Conservation (phyloP, 768 basidiomycete species). For the Suillus spraguei region DNA sequence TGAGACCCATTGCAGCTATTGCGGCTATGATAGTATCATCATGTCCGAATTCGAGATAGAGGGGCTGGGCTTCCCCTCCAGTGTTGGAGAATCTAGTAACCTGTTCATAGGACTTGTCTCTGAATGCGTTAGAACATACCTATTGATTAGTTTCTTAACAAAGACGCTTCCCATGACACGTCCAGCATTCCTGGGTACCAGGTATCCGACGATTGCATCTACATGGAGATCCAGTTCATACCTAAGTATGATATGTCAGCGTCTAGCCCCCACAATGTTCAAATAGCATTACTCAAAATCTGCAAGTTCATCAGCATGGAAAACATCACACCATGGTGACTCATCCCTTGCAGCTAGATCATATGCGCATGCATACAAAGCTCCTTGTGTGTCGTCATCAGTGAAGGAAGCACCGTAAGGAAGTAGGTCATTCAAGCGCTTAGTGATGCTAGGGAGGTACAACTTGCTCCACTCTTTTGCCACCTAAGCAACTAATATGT, state of each 20-base stretch:
- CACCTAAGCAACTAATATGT: slow-evolving; percentile 14
- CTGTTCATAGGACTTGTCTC: not conserved
- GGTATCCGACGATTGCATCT: slow-evolving; percentile 40
- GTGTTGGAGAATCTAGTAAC: slow-evolving; percentile 36
- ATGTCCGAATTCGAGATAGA: slow-evolving; percentile 47
- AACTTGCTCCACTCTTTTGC: slow-evolving; percentile 33
- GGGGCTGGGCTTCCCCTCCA: slow-evolving; percentile 32
- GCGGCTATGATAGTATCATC: slow-evolving; percentile 43
- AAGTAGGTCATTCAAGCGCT: slow-evolving; percentile 36
- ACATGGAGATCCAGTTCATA: slow-evolving; percentile 44
- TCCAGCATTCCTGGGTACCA: slow-evolving; percentile 33
- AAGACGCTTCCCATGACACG: slow-evolving; percentile 41
- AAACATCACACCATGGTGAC: slow-evolving; percentile 45
- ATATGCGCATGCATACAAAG: slow-evolving; percentile 45
- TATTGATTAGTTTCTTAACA: slow-evolving; percentile 41
- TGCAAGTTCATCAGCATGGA: slow-evolving; percentile 36
- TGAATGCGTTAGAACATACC: slow-evolving; percentile 24
- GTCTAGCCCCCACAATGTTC: not conserved
- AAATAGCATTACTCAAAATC: slow-evolving; percentile 36
- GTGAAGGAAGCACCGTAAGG: slow-evolving; percentile 34
- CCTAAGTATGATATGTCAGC: slow-evolving; percentile 17
- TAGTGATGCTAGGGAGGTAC: slow-evolving; percentile 40
- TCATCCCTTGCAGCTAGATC: slow-evolving; percentile 38
- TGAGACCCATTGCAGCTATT: slow-evolving; percentile 40
- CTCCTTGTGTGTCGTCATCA: slow-evolving; percentile 38